Percentiles rank a stretch among this genome's conserved stretches.
Evolutionary conservation across 441 rosid species (phyloP).

Genomic region (Melastoma candidum): DNA sequence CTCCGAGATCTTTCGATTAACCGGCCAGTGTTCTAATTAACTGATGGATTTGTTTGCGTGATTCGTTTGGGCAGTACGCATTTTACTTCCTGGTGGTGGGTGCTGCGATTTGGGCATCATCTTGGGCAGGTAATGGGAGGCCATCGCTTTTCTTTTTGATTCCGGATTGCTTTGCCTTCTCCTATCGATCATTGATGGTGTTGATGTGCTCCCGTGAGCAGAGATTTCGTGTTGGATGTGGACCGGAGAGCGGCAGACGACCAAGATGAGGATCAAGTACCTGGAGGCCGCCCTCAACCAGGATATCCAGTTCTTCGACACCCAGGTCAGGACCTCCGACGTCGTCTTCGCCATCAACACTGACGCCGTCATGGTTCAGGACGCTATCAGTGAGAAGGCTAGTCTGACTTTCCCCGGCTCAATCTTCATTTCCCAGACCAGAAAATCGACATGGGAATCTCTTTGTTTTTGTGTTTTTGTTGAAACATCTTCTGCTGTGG

Average conservation of each 20-base stretch:
- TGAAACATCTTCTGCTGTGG: too few species aligned
- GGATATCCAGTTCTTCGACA: conserved; percentile 91
- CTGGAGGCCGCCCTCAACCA: conserved; percentile 94
- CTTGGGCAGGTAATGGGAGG: conserved; percentile 81
- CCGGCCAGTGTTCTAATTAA: neutral
- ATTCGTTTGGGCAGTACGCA: conserved; percentile 57
- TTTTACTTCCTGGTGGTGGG: conserved; percentile 96
- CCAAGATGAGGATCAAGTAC: conserved; percentile 97
- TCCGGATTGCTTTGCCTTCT: neutral
- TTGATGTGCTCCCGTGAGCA: conserved; percentile 10
- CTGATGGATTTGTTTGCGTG: conserved; percentile 5
- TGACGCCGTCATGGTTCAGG: conserved; percentile 97
- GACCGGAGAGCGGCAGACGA: conserved; percentile 98
- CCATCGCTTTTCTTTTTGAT: neutral
- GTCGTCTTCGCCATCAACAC: conserved; percentile 86
- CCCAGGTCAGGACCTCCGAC: conserved; percentile 90
- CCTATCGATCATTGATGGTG: neutral
- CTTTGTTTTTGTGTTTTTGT: neutral
- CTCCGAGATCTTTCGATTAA: neutral
- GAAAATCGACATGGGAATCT: neutral
- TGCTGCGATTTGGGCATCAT: conserved; percentile 99
- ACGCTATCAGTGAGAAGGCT: conserved; percentile 99
- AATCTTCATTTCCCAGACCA: neutral
- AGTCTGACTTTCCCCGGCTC: conserved; percentile 2
- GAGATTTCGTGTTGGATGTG: conserved; percentile 99